Percentiles rank a stretch among this genome's conserved stretches.
phyloP scores from a whole-genome alignment of 78 protist genomes.

The Isochrysis galbana region DNA sequence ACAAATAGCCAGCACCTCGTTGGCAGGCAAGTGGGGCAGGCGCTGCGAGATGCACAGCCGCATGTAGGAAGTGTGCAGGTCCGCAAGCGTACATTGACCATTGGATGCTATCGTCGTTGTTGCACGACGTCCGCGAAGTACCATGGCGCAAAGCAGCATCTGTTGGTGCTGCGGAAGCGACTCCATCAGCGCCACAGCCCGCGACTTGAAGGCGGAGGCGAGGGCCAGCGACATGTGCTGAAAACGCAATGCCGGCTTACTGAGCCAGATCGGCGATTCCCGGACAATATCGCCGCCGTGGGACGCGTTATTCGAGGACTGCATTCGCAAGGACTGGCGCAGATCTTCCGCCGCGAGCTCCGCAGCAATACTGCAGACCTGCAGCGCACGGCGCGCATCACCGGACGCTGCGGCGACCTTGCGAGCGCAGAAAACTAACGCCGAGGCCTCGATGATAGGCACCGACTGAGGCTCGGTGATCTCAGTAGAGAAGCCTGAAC shows the following conservation, averaged over 20 bases:
- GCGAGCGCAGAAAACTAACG: neutral
- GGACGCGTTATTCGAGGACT: neutral
- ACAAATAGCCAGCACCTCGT: neutral
- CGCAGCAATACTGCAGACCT: neutral
- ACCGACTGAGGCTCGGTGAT: neutral
- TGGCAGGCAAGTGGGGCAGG: neutral
- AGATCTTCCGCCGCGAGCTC: neutral
- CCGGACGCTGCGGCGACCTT: neutral
- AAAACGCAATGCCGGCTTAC: neutral
- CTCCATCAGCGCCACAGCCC: neutral
- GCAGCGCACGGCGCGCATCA: slow-evolving; percentile 10
- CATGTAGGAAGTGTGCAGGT: neutral
- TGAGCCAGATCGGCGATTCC: neutral
- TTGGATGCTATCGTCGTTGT: neutral
- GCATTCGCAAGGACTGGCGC: no score
- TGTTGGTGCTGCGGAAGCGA: slow-evolving; percentile 26
- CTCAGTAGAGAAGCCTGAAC: no score
- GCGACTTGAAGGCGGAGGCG: neutral
- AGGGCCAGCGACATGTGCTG: neutral
- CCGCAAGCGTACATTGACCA: neutral
- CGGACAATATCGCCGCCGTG: neutral
- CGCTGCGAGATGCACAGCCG: neutral
- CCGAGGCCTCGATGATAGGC: neutral
- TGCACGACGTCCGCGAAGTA: neutral
- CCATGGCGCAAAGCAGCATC: neutral